phyloP scores from a whole-genome alignment of 805 yeast genomes.

The Suhomyces canberraensis region DNA sequence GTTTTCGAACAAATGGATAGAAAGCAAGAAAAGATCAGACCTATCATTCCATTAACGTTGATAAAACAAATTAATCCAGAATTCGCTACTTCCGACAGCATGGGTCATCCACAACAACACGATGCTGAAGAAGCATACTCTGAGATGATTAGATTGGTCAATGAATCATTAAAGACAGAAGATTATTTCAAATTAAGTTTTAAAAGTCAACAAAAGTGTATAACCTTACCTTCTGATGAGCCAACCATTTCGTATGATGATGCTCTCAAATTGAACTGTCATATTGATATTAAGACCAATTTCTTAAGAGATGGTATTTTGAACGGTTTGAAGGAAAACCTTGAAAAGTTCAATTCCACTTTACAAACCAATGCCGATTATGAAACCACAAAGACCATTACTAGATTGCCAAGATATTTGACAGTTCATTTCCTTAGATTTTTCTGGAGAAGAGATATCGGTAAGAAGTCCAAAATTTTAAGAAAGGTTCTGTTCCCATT shows the following conservation, averaged over 20 bases:
- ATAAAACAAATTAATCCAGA: slow-evolving; percentile 78
- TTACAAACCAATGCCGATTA: slow-evolving; percentile 71
- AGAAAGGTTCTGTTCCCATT: slow-evolving; percentile 95
- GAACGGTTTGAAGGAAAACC: slow-evolving; percentile 67
- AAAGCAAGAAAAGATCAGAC: slow-evolving; percentile 54
- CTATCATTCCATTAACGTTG: slow-evolving; percentile 61
- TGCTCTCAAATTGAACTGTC: slow-evolving; percentile 79
- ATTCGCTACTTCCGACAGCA: slow-evolving; percentile 72
- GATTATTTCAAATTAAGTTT: slow-evolving; percentile 64
- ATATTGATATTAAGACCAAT: slow-evolving; percentile 80
- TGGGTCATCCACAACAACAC: slow-evolving; percentile 84
- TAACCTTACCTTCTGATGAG: slow-evolving; percentile 40
- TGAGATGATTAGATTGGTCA: slow-evolving; percentile 59
- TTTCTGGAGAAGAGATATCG: slow-evolving; percentile 91
- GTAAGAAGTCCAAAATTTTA: slow-evolving; percentile 86
- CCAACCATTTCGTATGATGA: slow-evolving; percentile 36
- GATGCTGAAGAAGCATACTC: slow-evolving; percentile 97
- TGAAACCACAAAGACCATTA: slow-evolving; percentile 57
- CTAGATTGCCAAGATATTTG: slow-evolving; percentile 79
- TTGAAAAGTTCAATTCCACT: slow-evolving; percentile 73
- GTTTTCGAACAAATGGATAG: slow-evolving; percentile 45
- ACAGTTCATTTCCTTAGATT: slow-evolving; percentile 93
- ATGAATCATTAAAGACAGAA: slow-evolving; percentile 48
- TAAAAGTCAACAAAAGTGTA: slow-evolving; percentile 60
- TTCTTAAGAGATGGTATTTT: slow-evolving; percentile 82